Evolutionary conservation across 2,329 filamentous ascomycete species (phyloP), one percentile per base, ranked within the genome.

Genomic region (Incumbomyces lentus): DNA sequence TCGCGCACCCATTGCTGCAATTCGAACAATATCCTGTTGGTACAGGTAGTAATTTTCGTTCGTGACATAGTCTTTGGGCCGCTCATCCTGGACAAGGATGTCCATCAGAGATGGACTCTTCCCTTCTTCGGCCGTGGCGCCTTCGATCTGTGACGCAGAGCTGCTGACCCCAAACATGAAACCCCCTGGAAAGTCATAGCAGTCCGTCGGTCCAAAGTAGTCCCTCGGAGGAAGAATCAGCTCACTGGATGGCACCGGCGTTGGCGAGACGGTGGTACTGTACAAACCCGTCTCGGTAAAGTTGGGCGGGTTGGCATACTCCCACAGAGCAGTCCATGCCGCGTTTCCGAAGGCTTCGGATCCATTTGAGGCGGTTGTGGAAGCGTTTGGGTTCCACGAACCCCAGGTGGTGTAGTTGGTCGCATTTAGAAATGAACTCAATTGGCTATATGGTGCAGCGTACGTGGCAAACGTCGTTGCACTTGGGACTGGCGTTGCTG

Each of bases 151-250:
- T 29, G 64, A 64, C 6, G 68, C 64, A 22, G 63, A 64, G 3
- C 63, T 64, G 8, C 66, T 64, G 33, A 68, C 63, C 1, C 68
- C 68, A 55, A 68, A 70, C 46, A 64, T 59, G 44, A 72, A 72
- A 12, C 63, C 62, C 0, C 58, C 44, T 0, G 64, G 65, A 22
- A 67, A 65, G 40, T 46, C 40, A 19, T 51, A 55, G 42, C 52
- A 54, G 22, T 55, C 53, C 3, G 50, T 52, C 8, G 72, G 67
- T 0, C 63, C 64, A 46, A 75, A 73, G 49, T 73, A 74, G 40
- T 73, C 69, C 1, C 63, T 58, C 0, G 77, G 76, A 0, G 76
- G 77, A 0, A 77, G 64, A 5, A 79, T 62, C 1, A 81, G 65
- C 47, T 79, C 74, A 44, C 62, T 71, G 1, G 65, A 74, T 0